Base-by-base conservation (phyloP, 495 filamentous ascomycete species). In the Chaetomium cochliodes region DNA sequence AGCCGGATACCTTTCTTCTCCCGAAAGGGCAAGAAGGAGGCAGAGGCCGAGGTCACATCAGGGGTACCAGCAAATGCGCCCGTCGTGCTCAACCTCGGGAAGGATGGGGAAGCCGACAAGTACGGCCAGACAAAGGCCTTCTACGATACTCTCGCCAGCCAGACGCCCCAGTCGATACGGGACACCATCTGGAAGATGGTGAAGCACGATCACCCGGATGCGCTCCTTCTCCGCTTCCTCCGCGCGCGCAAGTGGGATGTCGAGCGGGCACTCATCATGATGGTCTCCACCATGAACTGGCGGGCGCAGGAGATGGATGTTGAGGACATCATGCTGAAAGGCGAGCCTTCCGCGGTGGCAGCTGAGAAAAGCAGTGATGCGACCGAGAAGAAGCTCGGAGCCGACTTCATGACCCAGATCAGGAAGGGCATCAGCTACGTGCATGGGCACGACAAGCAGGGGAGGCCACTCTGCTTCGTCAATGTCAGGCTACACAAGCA, bases 171-270 rank as follows among this genome's bases (percentile, higher is more conserved):
- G 67, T 83, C 89, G 56, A 84, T 98, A 66, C 85, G 94, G 30
- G 80, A 82, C 2, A 87, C 92, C 3, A 92, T 97, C 76, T 98
- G 94, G 94, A 84, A 81, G 63, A 97, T 98, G 94, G 86, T 93
- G 41, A 98, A 98, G 79, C 89, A 92, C 68, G 96, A 98, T 73
- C 84, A 97, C 74, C 94, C 94, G 2, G 94, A 98, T 74, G 88
- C 85, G 9, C 81, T 98, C 28, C 80, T 97, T 15, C 80, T 98
- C 59, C 87, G 94, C 30, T 98, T 97, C 77, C 79, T 98, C 62
- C 85, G 94, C 47, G 94, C 94, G 11, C 84, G 94, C 42, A 98
- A 98, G 77, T 98, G 94, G 94, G 90, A 98, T 72, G 86, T 96
- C 33, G 89, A 97, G 53, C 92, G 90, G 69, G 93, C 94, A 20